These are phyloP conservation scores for Amanita jacksonii DNA, from an alignment of 768 basidiomycete species.

Conservation along the genomic window DNA sequence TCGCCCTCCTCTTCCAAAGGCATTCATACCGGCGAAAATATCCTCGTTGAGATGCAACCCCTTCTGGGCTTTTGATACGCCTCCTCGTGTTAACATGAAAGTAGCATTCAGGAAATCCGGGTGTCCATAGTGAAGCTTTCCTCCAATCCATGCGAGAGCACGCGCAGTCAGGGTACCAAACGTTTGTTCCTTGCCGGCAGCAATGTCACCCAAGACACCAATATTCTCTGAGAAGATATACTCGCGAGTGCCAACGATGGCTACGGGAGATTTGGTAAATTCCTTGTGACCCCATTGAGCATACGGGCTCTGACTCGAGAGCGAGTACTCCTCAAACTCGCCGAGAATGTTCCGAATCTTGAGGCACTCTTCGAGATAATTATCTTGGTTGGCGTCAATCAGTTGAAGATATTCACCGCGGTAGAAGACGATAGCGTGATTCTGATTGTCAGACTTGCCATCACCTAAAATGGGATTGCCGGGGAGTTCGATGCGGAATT, in stretches of 20 bases:
- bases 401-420: slow-evolving; percentile 98
- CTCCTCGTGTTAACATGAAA: slow-evolving; percentile 98
- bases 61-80: slow-evolving; percentile 98
- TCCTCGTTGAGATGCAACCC: slow-evolving; percentile 98
- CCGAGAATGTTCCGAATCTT: slow-evolving; percentile 97
- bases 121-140: slow-evolving; percentile 97
- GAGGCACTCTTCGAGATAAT: slow-evolving; percentile 97
- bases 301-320: slow-evolving; percentile 91
- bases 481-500: slow-evolving; percentile 95
- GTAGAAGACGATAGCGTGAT: slow-evolving; percentile 98
- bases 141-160: slow-evolving; percentile 93
- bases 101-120: slow-evolving; percentile 98
- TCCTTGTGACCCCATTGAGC: slow-evolving; percentile 94
- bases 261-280: slow-evolving; percentile 83
- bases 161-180: slow-evolving; percentile 98
- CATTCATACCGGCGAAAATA: slow-evolving; percentile 99
- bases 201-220: slow-evolving; percentile 97
- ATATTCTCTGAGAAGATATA: slow-evolving; percentile 99
- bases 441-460: slow-evolving; percentile 99
- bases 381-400: slow-evolving; percentile 99
- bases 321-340: slow-evolving; percentile 92
- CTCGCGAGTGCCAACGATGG: slow-evolving; percentile 96
- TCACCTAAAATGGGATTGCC: slow-evolving; percentile 99
- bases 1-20: slow-evolving; percentile 93
- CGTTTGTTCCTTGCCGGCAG: slow-evolving; percentile 99